Percentiles rank a stretch among this genome's conserved stretches.
These are phyloP conservation scores for Telopea speciosissima DNA, from an alignment of 177 flowering plant species.

Conservation along the genomic window DNA sequence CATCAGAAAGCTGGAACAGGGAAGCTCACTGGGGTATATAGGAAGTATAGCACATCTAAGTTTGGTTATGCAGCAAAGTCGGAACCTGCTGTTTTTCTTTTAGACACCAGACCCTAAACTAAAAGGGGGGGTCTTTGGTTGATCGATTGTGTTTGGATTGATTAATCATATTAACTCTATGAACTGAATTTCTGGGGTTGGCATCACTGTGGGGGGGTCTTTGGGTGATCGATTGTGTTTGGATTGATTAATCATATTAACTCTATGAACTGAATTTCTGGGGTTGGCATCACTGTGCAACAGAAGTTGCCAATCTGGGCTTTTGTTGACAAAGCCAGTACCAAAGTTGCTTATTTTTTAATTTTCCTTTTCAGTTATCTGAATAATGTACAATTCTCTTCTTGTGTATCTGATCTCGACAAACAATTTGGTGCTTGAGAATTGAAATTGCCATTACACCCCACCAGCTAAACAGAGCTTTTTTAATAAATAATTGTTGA, in stretches of 20 bases:
- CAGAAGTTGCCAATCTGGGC: slow-evolving; percentile 21
- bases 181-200: slow-evolving; percentile 32
- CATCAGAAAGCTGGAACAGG: slow-evolving; percentile 69
- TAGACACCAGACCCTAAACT: slow-evolving; percentile 19
- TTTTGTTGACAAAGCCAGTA: not conserved
- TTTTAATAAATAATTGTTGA: too few relatives aligned
- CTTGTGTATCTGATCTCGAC: too few relatives aligned
- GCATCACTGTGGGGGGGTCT: slow-evolving; percentile 6
- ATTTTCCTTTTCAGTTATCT: too few relatives aligned
- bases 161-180: too few relatives aligned
- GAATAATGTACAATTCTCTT: too few relatives aligned
- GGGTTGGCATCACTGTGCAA: slow-evolving; percentile 12
- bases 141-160: not conserved
- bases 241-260: too few relatives aligned
- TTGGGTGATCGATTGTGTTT: not conserved
- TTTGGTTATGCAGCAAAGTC: slow-evolving; percentile 64
- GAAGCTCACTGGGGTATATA: slow-evolving; percentile 72
- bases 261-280: not conserved
- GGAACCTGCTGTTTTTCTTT: slow-evolving; percentile 66
- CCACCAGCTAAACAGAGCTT: too few relatives aligned
- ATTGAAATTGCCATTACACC: too few relatives aligned
- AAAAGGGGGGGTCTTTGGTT: not conserved
- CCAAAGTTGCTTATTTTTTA: not conserved
- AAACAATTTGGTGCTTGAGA: too few relatives aligned
- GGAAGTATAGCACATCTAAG: slow-evolving; percentile 70